Percentiles rank a stretch among this genome's conserved stretches.
Evolutionary conservation across 768 basidiomycete genomes (phyloP).

Genomic region (Phylloporus scabripes): DNA sequence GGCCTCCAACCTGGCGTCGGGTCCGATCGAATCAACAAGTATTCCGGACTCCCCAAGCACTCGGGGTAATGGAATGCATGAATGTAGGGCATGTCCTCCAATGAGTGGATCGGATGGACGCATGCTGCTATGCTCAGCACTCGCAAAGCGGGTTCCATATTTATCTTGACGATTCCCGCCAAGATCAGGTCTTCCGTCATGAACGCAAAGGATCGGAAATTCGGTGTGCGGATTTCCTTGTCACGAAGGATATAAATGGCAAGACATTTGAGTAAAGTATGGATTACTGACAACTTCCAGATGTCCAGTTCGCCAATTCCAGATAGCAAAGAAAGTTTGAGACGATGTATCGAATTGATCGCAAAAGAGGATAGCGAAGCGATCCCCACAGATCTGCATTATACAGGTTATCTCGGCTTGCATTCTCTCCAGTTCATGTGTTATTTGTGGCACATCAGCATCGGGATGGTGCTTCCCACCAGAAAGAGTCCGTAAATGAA

Average conservation of each 20-base stretch:
- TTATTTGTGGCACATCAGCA: too few relatives aligned
- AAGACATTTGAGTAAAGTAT: not conserved
- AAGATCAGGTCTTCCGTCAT: conserved; percentile 29
- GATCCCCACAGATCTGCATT: too few relatives aligned
- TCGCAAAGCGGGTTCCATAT: conserved; percentile 10
- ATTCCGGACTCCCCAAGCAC: conserved; percentile 9
- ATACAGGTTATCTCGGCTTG: too few relatives aligned
- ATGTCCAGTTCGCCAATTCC: conserved; percentile 32
- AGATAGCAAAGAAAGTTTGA: conserved; percentile 23
- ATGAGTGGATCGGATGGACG: not conserved
- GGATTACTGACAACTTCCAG: conserved; percentile 24
- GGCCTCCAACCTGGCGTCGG: conserved; percentile 29
- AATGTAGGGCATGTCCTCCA: conserved; percentile 14
- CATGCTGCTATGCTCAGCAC: conserved; percentile 18
- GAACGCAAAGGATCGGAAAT: conserved; percentile 32
- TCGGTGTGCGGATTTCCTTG: conserved; percentile 17
- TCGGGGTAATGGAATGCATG: conserved; percentile 27
- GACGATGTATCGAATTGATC: conserved; percentile 5
- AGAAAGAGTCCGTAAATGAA: too few relatives aligned
- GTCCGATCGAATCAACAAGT: conserved; percentile 30
- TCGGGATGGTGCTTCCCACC: too few relatives aligned
- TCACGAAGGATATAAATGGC: conserved; percentile 2
- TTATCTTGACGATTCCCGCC: conserved; percentile 10
- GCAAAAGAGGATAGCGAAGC: too few relatives aligned
- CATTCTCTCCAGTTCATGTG: too few relatives aligned